Percentiles rank a stretch among this genome's conserved stretches.
Conservation (phyloP, 805 yeast species). For the Candida odintsovae region DNA sequence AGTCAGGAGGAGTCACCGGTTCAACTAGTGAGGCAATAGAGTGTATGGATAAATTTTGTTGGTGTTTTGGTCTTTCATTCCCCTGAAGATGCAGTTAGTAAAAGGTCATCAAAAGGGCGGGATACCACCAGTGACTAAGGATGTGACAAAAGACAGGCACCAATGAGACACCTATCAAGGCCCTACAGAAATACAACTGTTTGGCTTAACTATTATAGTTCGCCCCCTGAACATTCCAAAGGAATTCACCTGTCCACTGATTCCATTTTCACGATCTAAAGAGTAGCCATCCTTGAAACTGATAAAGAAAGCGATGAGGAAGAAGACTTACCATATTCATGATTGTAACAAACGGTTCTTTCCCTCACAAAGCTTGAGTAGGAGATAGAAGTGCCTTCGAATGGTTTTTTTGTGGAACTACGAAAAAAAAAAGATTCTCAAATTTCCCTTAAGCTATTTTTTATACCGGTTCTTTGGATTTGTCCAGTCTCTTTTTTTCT, state of each 20-base stretch:
- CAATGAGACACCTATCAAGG: neutral
- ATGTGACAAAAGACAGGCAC: neutral
- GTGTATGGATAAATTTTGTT: slow-evolving; percentile 26
- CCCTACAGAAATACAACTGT: neutral
- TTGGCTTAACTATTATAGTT: neutral
- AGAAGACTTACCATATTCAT: neutral
- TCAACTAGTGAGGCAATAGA: slow-evolving; percentile 40
- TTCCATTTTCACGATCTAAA: neutral
- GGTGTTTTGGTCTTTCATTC: slow-evolving; percentile 18
- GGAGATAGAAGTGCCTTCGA: neutral
- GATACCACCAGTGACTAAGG: neutral
- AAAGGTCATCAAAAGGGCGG: neutral
- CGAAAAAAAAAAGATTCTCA: neutral
- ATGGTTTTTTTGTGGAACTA: neutral
- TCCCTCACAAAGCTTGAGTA: neutral
- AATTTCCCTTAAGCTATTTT: neutral
- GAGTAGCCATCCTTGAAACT: neutral
- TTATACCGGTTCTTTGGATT: neutral
- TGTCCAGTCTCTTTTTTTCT: neutral
- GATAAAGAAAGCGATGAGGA: neutral
- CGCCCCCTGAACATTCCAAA: neutral
- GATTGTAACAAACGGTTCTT: neutral
- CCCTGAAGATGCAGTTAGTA: slow-evolving; percentile 5
- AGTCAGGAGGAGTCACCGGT: slow-evolving; percentile 47
- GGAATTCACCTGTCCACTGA: neutral